Evolutionary conservation across 108 stramenopile genomes (phyloP), one percentile per base, ranked within the genome.

Genomic region (Epipyxis sp.): DNA sequence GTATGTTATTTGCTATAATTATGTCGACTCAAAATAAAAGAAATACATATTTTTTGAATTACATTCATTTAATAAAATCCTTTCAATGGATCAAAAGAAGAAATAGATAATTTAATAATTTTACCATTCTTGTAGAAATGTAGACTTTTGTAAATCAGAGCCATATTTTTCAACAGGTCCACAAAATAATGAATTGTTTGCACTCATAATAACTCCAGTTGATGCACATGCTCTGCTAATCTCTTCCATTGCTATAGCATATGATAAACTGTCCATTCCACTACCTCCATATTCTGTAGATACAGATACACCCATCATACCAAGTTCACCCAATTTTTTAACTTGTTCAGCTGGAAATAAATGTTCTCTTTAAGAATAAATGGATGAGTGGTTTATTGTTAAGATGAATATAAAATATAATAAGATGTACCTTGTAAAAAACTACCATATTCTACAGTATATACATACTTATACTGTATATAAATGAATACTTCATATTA

Each of bases 161-260:
- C 94, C 97, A 82, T 91, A 95, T 25, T 91, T 81, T 77, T 94
- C 91, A 61, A 98, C 86, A 30, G 97, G 97, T 50, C 85, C 94
- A 78, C 94, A 86, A 78, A 96, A 98, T 1, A 98, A 86, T 35
- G 92, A 93, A 81, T 94, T 94, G 88, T 95, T 82, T 44, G 81
- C 95, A 43, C 90, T 91, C 94, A 96, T 94, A 81, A 97, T 95
- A 58, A 98, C 95, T 10, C 97, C 97, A 1, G 92, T 92, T 61
- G 89, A 90, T 0, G 97, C 97, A 80, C 95, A 95, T 34, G 94
- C 97, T 16, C 97, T 91, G 62, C 89, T 90, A 62, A 98, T 94
- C 84, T 98, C 97, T 79, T 98, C 97, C 91, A 98, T 95, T 61
- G 95, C 97, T 81, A 98, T 96, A 54, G 97, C 97, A 80, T 98